Conservation (phyloP, 345 rosid genomes). For the Heritiera fomes region DNA sequence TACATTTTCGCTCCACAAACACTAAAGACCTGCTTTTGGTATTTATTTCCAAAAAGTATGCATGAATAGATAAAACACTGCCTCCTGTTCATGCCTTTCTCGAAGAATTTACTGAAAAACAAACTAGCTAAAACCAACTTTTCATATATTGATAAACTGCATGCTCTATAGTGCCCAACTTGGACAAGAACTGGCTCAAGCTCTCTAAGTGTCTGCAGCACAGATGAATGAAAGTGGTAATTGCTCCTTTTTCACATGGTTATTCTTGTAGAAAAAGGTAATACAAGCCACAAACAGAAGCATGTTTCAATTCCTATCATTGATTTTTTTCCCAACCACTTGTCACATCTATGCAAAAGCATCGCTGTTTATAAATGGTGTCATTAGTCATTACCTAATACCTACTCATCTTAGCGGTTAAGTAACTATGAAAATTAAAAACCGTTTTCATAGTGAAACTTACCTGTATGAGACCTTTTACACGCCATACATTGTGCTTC, state of each 20-base stretch:
- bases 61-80: background rate
- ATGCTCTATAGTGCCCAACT: background rate
- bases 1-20: background rate
- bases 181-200: background rate
- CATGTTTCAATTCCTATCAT: background rate
- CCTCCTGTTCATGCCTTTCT: background rate
- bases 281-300: background rate
- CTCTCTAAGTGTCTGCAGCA: background rate
- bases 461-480: conserved; percentile 87
- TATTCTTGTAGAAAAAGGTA: background rate
- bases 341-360: background rate
- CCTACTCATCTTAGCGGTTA: background rate
- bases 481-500: conserved; percentile 85
- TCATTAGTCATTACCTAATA: background rate
- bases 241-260: background rate
- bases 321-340: background rate
- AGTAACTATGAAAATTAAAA: background rate
- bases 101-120: background rate
- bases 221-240: background rate
- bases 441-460: background rate
- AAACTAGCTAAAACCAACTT: background rate
- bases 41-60: background rate
- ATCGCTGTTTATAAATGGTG: background rate
- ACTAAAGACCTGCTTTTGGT: background rate
- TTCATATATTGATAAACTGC: background rate